Percentiles rank a stretch among this genome's conserved stretches.
Conservation (phyloP, 768 basidiomycete species). For the Daedaleopsis sinensis region DNA sequence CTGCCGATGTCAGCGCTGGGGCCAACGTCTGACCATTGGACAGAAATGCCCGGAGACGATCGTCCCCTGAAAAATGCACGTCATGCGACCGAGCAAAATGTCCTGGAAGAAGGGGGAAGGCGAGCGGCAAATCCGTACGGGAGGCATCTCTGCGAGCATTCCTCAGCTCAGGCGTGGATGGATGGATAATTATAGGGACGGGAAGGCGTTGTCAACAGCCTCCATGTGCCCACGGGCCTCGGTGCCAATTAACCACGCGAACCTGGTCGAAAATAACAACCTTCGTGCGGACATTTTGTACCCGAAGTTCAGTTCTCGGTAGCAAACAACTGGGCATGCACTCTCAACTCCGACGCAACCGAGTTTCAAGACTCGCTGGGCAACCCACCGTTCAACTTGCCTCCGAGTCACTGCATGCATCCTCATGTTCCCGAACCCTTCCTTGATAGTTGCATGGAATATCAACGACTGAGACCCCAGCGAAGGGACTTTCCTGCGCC, state of each 20-base stretch:
- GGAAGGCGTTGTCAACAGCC: background rate
- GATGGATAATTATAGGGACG: conserved; percentile 1
- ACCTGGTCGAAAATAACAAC: conserved; percentile 1
- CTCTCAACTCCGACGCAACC: background rate
- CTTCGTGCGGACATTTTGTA: background rate
- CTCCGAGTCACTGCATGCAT: too few relatives aligned
- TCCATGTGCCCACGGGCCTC: background rate
- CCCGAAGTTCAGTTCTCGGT: background rate
- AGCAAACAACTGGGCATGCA: background rate
- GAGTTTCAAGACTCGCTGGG: too few relatives aligned
- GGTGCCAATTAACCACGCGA: background rate
- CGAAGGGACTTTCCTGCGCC: too few relatives aligned
- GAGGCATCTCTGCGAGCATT: background rate
- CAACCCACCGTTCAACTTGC: too few relatives aligned
- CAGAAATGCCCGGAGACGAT: conserved; percentile 23
- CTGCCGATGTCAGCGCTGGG: background rate
- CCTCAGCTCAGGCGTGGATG: conserved; percentile 5
- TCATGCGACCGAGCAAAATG: conserved; percentile 8
- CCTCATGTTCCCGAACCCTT: too few relatives aligned
- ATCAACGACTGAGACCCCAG: too few relatives aligned
- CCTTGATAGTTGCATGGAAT: too few relatives aligned
- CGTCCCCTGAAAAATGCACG: conserved; percentile 1
- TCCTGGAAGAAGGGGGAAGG: conserved; percentile 6
- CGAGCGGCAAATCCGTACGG: conserved; percentile 9
- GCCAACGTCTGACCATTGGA: conserved; percentile 11